phyloP scores from a whole-genome alignment of 768 basidiomycete species.

The Hydnomerulius pinastri region DNA sequence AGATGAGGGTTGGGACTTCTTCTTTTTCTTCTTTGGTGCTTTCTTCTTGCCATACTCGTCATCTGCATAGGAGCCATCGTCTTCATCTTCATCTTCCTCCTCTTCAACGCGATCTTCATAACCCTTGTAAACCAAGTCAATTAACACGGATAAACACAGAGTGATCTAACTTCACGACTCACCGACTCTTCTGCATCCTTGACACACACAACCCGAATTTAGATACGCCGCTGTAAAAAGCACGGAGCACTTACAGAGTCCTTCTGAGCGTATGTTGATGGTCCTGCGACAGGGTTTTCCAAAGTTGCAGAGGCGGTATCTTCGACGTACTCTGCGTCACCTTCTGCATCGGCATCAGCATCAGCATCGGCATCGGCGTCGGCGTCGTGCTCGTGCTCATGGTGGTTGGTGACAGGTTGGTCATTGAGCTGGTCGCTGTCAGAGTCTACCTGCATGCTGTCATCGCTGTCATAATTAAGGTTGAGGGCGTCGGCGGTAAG shows the following conservation, averaged over 20 bases:
- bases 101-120: constrained; percentile 56
- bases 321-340: constrained; percentile 43
- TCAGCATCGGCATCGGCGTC: constrained; percentile 67
- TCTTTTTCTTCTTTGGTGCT: constrained; percentile 68
- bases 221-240: constrained; percentile 6
- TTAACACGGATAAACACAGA: constrained; percentile 18
- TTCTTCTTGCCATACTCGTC: constrained; percentile 77
- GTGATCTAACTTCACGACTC: constrained; percentile 15
- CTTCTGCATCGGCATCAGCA: constrained; percentile 41
- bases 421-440: constrained; percentile 40
- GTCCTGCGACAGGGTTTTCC: constrained; percentile 38
- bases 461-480: constrained; percentile 52
- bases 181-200: constrained; percentile 37
- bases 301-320: constrained; percentile 38
- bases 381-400: constrained; percentile 57
- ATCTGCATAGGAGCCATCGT: constrained; percentile 78
- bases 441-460: constrained; percentile 76
- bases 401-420: constrained; percentile 28
- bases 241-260: constrained; percentile 54
- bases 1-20: constrained; percentile 40
- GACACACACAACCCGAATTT: not conserved
- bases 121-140: constrained; percentile 52
- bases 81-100: constrained; percentile 59
- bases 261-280: constrained; percentile 50
- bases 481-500: constrained; percentile 46